These are phyloP conservation scores for Leccinum subfulvum DNA, from an alignment of 1,284 basidiomycete genomes.

Conservation along the genomic window DNA sequence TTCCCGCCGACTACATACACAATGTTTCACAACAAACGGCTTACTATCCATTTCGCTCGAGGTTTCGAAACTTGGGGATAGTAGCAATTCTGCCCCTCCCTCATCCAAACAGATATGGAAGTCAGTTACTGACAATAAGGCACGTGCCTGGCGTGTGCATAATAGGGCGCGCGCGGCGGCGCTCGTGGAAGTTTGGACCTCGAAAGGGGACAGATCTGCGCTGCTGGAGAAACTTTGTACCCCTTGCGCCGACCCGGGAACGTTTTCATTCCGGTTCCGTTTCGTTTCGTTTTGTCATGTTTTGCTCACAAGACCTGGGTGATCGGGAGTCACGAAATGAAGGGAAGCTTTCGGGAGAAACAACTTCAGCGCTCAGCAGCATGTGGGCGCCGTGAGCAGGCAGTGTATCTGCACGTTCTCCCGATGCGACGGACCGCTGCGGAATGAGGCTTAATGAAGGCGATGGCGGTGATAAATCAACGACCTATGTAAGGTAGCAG, in stretches of 20 bases:
- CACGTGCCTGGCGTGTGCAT: background rate
- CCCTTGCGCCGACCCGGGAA: background rate
- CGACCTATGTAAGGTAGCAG: background rate
- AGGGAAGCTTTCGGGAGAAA: too few species aligned
- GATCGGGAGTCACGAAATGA: background rate
- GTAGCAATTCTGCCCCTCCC: background rate
- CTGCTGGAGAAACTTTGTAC: background rate
- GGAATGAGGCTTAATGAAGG: too few species aligned
- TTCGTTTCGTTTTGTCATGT: background rate
- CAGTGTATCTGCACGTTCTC: too few species aligned
- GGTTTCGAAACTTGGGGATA: background rate
- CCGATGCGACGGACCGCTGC: too few species aligned
- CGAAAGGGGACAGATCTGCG: background rate
- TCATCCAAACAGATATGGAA: background rate
- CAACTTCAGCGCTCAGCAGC: too few species aligned
- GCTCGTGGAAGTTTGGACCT: background rate
- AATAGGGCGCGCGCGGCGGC: background rate
- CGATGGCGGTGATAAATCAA: background rate
- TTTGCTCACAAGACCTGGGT: background rate
- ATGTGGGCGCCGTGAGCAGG: too few species aligned
- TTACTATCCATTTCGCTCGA: background rate
- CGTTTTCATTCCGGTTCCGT: background rate
- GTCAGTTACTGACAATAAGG: background rate
- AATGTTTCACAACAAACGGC: background rate
- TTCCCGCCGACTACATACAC: background rate